These are phyloP conservation scores for Trichoderma reesei DNA, from an alignment of 495 filamentous ascomycete genomes.

Conservation along the genomic window DNA sequence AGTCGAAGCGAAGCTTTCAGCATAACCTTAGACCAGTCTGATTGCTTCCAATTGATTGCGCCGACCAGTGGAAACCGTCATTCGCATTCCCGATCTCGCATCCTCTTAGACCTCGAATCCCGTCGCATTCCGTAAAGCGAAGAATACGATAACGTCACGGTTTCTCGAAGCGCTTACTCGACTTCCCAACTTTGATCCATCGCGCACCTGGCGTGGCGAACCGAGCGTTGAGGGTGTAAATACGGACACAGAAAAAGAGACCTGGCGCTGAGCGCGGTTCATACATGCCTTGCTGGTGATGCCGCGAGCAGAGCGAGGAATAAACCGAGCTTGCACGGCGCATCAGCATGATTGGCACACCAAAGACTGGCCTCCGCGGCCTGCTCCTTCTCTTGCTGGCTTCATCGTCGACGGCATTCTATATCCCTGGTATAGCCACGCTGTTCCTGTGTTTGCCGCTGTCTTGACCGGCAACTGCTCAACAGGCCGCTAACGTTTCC, in stretches of 20 bases:
- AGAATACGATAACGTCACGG: not conserved
- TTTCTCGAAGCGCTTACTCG: not conserved
- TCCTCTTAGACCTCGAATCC: not conserved
- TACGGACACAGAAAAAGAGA: not conserved
- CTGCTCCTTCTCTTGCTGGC: conserved; percentile 19
- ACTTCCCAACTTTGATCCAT: not conserved
- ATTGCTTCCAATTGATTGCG: not conserved
- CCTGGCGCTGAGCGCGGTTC: not conserved
- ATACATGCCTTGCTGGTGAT: not conserved
- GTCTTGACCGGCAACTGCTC: not conserved
- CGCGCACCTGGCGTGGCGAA: too few relatives aligned
- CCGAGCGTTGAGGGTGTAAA: too few relatives aligned
- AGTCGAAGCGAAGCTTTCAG: not conserved
- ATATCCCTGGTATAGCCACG: conserved; percentile 55
- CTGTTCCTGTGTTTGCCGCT: not conserved
- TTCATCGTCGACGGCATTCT: conserved; percentile 50
- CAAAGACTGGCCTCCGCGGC: conserved; percentile 21
- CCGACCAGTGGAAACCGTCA: not conserved
- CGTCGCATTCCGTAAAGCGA: not conserved
- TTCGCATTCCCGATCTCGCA: not conserved
- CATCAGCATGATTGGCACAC: conserved; percentile 16
- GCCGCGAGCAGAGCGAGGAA: not conserved
- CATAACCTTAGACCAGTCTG: not conserved
- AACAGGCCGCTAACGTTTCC: conserved; percentile 10
- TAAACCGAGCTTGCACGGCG: not conserved